Conservation (phyloP, 1,284 basidiomycete genomes). For the Puccinia polysora region DNA sequence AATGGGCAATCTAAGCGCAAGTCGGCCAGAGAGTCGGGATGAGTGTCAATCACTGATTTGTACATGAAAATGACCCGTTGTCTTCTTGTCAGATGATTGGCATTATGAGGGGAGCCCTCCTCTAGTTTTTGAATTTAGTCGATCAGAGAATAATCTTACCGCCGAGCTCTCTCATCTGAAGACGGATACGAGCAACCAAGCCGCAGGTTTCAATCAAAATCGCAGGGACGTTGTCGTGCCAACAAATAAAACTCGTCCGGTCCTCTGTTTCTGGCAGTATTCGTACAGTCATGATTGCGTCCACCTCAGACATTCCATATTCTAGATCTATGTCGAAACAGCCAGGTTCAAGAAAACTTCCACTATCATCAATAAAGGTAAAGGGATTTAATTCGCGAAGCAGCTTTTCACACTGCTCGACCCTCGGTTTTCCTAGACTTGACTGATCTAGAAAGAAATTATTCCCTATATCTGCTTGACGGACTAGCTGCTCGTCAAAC, state of each 20-base stretch:
- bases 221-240: slow-evolving; percentile 61
- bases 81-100: slow-evolving; percentile 23
- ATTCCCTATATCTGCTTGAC: slow-evolving; percentile 76
- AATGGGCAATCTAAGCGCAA: slow-evolving; percentile 85
- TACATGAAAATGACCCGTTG: slow-evolving; percentile 42
- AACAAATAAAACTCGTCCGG: slow-evolving; percentile 25
- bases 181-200: slow-evolving; percentile 78
- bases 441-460: slow-evolving; percentile 86
- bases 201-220: slow-evolving; percentile 75
- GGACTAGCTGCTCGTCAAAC: slow-evolving; percentile 64
- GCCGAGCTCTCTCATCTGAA: slow-evolving; percentile 79
- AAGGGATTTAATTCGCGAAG: slow-evolving; percentile 78
- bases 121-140: background rate
- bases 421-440: slow-evolving; percentile 73
- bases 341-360: slow-evolving; percentile 54
- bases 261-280: slow-evolving; percentile 52
- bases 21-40: slow-evolving; percentile 76
- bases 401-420: slow-evolving; percentile 70
- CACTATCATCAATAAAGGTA: slow-evolving; percentile 51
- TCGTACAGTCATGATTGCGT: slow-evolving; percentile 77
- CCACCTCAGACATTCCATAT: slow-evolving; percentile 56
- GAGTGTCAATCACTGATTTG: slow-evolving; percentile 77
- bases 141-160: slow-evolving; percentile 57
- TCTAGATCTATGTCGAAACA: background rate
- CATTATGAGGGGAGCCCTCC: background rate